Conservation (phyloP, 2,329 filamentous ascomycete genomes). For the Dactylonectria macrodidyma region DNA sequence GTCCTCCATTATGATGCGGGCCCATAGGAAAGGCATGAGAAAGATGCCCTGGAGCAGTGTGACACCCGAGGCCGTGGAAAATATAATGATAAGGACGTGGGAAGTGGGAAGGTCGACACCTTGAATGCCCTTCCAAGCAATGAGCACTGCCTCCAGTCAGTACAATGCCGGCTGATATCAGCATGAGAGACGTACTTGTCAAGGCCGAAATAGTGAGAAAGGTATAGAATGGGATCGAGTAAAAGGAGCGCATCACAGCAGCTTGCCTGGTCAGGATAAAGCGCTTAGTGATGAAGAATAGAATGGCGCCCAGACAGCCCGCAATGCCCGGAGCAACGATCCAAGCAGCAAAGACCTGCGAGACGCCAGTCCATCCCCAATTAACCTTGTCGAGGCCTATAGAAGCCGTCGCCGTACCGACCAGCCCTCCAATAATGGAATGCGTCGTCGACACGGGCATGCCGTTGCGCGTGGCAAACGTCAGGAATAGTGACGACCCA, state of each 20-base stretch:
- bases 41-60: conserved; percentile 61
- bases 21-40: conserved; percentile 67
- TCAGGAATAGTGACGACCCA: conserved; percentile 66
- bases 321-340: conserved; percentile 54
- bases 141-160: conserved; percentile 59
- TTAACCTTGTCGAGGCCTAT: conserved; percentile 55
- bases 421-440: conserved; percentile 62
- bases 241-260: conserved; percentile 53
- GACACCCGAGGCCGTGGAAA: conserved; percentile 60
- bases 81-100: conserved; percentile 54
- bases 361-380: conserved; percentile 56
- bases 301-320: conserved; percentile 48
- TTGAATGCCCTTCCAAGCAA: conserved; percentile 62
- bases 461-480: conserved; percentile 65
- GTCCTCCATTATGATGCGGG: conserved; percentile 65
- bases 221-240: conserved; percentile 55
- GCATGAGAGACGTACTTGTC: conserved; percentile 47
- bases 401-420: conserved; percentile 55
- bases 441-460: conserved; percentile 70
- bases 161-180: neutral
- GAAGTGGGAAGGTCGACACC: conserved; percentile 39
- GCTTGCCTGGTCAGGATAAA: conserved; percentile 48
- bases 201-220: conserved; percentile 55
- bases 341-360: conserved; percentile 58
- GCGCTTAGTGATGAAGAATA: conserved; percentile 55